These are phyloP conservation scores for Oenanthe javanica DNA, from an alignment of 140 eudicot genomes.

Conservation along the genomic window DNA sequence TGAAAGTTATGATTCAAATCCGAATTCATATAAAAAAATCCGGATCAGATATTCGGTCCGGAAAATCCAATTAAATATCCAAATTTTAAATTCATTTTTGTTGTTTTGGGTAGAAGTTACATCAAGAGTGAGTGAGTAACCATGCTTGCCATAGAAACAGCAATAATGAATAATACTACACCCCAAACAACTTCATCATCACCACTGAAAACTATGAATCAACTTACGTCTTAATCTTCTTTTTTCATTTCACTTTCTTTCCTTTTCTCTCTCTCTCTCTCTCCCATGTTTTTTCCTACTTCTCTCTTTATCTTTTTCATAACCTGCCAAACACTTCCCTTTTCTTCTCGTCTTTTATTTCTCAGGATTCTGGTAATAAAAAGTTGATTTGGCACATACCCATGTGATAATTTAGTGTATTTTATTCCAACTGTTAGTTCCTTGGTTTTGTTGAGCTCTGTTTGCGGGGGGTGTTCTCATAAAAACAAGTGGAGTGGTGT, in stretches of 20 bases:
- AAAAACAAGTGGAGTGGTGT: background rate
- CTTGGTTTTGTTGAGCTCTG: background rate
- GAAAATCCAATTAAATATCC: too few relatives aligned
- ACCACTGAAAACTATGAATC: background rate
- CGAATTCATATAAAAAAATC: too few relatives aligned
- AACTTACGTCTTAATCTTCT: constrained; percentile 12
- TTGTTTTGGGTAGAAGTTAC: too few relatives aligned
- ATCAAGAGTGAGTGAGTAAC: too few relatives aligned
- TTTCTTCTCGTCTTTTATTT: background rate
- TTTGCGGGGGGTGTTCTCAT: background rate
- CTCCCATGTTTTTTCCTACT: background rate
- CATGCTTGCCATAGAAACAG: background rate
- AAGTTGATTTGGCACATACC: background rate
- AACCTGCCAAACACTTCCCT: background rate
- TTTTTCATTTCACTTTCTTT: background rate
- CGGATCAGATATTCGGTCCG: too few relatives aligned
- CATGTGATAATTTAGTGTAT: background rate
- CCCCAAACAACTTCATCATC: background rate
- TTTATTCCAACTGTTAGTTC: background rate
- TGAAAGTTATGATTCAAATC: too few relatives aligned
- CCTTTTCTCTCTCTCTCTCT: background rate
- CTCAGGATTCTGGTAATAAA: background rate
- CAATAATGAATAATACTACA: background rate
- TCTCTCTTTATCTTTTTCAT: background rate
- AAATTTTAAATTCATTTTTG: too few relatives aligned